These are phyloP conservation scores for Scutellaria barbata DNA, from an alignment of 257 asterid species.

Conservation along the genomic window DNA sequence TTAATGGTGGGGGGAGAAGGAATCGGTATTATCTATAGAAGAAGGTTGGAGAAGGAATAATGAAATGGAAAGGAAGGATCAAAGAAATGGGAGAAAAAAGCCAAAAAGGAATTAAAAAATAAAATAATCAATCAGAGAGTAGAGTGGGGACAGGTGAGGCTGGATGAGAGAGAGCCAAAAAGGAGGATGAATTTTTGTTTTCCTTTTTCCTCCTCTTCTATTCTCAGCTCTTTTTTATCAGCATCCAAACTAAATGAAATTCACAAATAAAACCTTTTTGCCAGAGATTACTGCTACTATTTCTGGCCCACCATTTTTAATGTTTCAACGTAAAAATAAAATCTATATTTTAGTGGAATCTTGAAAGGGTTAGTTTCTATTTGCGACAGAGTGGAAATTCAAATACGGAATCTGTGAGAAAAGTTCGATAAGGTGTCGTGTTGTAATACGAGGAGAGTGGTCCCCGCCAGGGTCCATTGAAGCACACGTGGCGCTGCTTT, in stretches of 20 bases:
- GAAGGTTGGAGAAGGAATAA: constrained; percentile 36
- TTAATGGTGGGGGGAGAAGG: constrained; percentile 35
- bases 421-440: constrained; percentile 21
- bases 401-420: constrained; percentile 10
- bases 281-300: neutral
- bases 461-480: too few relatives aligned
- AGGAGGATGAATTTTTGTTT: constrained; percentile 40
- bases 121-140: constrained; percentile 17
- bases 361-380: neutral
- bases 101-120: constrained; percentile 31
- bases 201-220: neutral
- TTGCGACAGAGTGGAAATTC: neutral
- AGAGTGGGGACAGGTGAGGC: constrained; percentile 34
- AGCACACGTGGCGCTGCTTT: constrained; percentile 21
- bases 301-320: constrained; percentile 18
- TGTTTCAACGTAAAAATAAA: neutral
- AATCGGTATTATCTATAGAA: constrained; percentile 32
- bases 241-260: constrained; percentile 16
- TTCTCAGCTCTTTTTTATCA: constrained; percentile 11
- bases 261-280: constrained; percentile 21
- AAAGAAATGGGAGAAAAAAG: constrained; percentile 44
- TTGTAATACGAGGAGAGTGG: neutral
- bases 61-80: constrained; percentile 47
- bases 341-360: neutral
- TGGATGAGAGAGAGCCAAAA: constrained; percentile 44